These are phyloP conservation scores for Kuraishia hungarica DNA, from an alignment of 805 yeast species.

Conservation along the genomic window DNA sequence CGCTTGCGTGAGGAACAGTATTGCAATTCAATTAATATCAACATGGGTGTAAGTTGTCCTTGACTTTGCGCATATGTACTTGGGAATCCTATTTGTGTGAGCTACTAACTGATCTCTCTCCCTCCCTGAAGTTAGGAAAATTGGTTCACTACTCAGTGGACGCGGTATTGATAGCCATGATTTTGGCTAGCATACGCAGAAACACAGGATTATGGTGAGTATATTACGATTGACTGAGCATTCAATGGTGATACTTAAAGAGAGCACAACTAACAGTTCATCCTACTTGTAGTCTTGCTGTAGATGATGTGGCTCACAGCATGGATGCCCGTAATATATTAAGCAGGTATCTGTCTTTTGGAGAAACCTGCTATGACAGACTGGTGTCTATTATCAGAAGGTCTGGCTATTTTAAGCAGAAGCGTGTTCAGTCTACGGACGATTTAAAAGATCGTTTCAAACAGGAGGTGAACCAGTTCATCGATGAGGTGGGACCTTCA, in stretches of 20 bases:
- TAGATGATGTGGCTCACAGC: slow-evolving; percentile 31
- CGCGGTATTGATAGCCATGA: slow-evolving; percentile 66
- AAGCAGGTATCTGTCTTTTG: slow-evolving; percentile 45
- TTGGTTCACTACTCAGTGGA: slow-evolving; percentile 69
- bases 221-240: slow-evolving; percentile 1
- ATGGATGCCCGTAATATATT: slow-evolving; percentile 31
- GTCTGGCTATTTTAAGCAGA: slow-evolving; percentile 44
- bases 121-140: slow-evolving; percentile 39
- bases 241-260: slow-evolving; percentile 1
- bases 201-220: slow-evolving; percentile 62
- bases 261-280: not conserved
- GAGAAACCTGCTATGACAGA: slow-evolving; percentile 49
- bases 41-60: not conserved
- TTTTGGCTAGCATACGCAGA: slow-evolving; percentile 79
- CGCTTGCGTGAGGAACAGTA: not conserved
- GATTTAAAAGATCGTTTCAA: slow-evolving; percentile 19
- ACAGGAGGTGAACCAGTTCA: slow-evolving; percentile 15
- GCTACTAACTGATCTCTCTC: not conserved
- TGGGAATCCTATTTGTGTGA: not conserved
- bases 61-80: not conserved
- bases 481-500: slow-evolving; percentile 1
- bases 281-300: slow-evolving; percentile 5
- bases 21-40: not conserved
- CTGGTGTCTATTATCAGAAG: slow-evolving; percentile 34
- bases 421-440: slow-evolving; percentile 19